These are phyloP conservation scores for Thelonectria discophora DNA, from an alignment of 2,329 filamentous ascomycete species.

Conservation along the genomic window DNA sequence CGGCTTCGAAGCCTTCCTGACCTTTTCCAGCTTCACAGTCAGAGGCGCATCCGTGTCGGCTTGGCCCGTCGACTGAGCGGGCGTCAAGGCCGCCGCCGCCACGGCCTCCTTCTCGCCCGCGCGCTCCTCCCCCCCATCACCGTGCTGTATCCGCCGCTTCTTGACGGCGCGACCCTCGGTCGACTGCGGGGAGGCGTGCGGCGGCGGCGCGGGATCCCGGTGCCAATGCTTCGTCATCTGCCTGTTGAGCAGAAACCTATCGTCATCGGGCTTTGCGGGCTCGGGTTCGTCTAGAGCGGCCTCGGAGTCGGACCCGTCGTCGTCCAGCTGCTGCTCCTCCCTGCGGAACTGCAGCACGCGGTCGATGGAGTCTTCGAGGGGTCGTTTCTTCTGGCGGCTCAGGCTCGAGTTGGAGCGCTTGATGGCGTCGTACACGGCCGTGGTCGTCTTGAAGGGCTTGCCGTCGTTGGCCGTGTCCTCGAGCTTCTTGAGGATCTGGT, in stretches of 20 bases:
- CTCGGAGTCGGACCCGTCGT: slow-evolving; percentile 62
- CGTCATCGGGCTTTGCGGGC: slow-evolving; percentile 43
- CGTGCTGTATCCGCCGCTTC: slow-evolving; percentile 46
- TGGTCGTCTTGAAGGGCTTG: slow-evolving; percentile 58
- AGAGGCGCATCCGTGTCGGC: slow-evolving; percentile 27
- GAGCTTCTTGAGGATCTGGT: slow-evolving; percentile 80
- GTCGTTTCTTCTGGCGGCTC: slow-evolving; percentile 81
- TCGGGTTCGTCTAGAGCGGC: slow-evolving; percentile 57
- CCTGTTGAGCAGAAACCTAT: slow-evolving; percentile 52
- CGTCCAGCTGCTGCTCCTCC: too few species aligned
- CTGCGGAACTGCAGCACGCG: slow-evolving; percentile 79
- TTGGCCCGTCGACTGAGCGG: slow-evolving; percentile 21
- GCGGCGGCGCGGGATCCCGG: slow-evolving; percentile 28
- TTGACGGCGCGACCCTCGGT: slow-evolving; percentile 42
- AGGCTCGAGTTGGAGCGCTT: slow-evolving; percentile 88
- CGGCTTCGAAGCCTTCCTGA: slow-evolving; percentile 45
- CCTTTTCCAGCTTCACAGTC: slow-evolving; percentile 41
- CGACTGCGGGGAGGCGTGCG: slow-evolving; percentile 12
- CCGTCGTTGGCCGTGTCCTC: slow-evolving; percentile 72
- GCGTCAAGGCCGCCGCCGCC: slow-evolving; percentile 32
- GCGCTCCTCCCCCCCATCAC: slow-evolving; percentile 38
- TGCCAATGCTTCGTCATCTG: slow-evolving; percentile 55
- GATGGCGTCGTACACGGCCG: slow-evolving; percentile 78
- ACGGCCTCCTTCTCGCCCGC: slow-evolving; percentile 24
- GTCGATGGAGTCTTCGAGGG: slow-evolving; percentile 86